phyloP scores from a whole-genome alignment of 441 rosid genomes.

The Hypseocharis bilobata region DNA sequence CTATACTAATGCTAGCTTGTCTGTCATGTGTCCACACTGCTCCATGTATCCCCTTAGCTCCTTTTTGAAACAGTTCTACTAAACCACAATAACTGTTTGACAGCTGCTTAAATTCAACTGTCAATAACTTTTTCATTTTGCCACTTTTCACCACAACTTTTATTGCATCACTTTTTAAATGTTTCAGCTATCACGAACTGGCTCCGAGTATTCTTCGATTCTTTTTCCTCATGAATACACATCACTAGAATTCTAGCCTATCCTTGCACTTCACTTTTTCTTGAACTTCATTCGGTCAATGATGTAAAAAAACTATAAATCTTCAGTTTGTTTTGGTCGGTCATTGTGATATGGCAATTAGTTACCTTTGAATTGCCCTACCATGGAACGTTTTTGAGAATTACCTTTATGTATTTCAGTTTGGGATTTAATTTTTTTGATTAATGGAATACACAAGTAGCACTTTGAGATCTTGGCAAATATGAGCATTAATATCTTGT shows the following conservation, averaged over 20 bases:
- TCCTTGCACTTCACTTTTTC: neutral
- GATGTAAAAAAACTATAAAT: neutral
- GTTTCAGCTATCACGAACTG: too few relatives aligned
- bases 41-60: too few relatives aligned
- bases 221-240: neutral
- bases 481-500: slow-evolving; percentile 12
- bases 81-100: too few relatives aligned
- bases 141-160: too few relatives aligned
- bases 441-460: neutral
- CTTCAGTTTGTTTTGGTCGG: neutral
- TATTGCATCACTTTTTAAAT: too few relatives aligned
- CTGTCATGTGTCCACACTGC: too few relatives aligned
- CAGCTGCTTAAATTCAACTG: too few relatives aligned
- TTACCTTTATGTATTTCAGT: neutral
- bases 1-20: too few relatives aligned
- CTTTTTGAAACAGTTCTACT: too few relatives aligned
- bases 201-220: too few relatives aligned
- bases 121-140: too few relatives aligned
- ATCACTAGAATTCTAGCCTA: neutral
- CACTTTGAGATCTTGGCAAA: neutral
- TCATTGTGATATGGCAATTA: neutral
- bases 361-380: neutral
- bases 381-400: neutral
- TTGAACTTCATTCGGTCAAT: neutral
- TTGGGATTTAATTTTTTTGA: neutral